A percentile compares a stretch with the other conserved stretches of the same genome.
These are phyloP conservation scores for Amanita subjunquillea DNA, from an alignment of 768 basidiomycete genomes.

Conservation along the genomic window DNA sequence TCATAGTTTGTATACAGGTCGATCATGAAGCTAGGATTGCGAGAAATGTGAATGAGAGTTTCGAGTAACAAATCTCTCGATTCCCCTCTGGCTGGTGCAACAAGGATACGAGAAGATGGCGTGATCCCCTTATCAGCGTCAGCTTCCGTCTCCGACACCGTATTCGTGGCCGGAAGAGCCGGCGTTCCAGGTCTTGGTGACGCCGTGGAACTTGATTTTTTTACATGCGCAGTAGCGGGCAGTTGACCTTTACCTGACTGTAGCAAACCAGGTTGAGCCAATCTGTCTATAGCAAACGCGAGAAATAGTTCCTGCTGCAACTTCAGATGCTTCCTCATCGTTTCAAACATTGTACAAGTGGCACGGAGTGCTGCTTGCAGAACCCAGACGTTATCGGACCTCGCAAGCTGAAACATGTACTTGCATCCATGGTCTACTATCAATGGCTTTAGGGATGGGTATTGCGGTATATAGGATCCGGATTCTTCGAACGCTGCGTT, in stretches of 20 bases:
- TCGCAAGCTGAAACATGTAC: slow-evolving; percentile 92
- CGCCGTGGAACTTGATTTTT: slow-evolving; percentile 23
- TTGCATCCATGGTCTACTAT: slow-evolving; percentile 89
- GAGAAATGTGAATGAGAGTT: slow-evolving; percentile 69
- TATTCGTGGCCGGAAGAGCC: slow-evolving; percentile 27
- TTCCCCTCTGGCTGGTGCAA: slow-evolving; percentile 76
- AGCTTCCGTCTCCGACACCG: slow-evolving; percentile 23
- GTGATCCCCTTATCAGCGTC: slow-evolving; percentile 36
- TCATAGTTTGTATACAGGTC: slow-evolving; percentile 96
- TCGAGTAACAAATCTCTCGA: slow-evolving; percentile 87
- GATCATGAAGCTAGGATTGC: slow-evolving; percentile 87
- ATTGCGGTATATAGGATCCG: slow-evolving; percentile 64
- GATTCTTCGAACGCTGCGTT: slow-evolving; percentile 83
- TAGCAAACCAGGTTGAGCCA: slow-evolving; percentile 45
- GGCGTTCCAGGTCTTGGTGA: slow-evolving; percentile 50
- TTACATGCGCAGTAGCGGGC: slow-evolving; percentile 14
- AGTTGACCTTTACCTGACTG: slow-evolving; percentile 14
- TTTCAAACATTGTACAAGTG: slow-evolving; percentile 80
- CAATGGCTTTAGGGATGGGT: slow-evolving; percentile 67
- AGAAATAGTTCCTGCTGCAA: slow-evolving; percentile 93
- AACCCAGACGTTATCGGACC: slow-evolving; percentile 77
- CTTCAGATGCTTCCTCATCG: slow-evolving; percentile 79
- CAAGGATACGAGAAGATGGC: slow-evolving; percentile 45
- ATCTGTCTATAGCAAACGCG: slow-evolving; percentile 85
- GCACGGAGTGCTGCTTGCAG: slow-evolving; percentile 76